phyloP scores from a whole-genome alignment of 371 early-diverging fungal genomes.

The Zychaea mexicana region DNA sequence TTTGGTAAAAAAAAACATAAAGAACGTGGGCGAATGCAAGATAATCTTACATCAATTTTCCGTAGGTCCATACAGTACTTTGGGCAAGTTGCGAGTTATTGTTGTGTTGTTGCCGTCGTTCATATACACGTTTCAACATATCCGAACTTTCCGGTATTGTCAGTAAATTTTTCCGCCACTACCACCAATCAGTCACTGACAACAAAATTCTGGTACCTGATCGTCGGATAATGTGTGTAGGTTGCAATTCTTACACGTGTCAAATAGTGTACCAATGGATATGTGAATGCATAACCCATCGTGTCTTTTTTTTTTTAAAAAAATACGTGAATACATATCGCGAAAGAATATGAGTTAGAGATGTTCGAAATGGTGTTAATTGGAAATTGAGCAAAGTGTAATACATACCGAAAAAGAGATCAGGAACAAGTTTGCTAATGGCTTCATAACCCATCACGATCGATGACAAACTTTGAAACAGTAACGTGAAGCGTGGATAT shows the following conservation, averaged over 20 bases:
- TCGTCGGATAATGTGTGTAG: constrained; percentile 96
- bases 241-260: constrained; percentile 70
- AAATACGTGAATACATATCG: not conserved
- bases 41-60: constrained; percentile 65
- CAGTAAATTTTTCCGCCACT: not conserved
- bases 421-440: constrained; percentile 67
- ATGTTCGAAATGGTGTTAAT: not conserved
- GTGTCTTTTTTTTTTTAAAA: no score
- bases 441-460: constrained; percentile 80
- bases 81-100: constrained; percentile 60
- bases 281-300: constrained; percentile 94
- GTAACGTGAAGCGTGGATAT: constrained; percentile 82
- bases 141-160: constrained; percentile 71
- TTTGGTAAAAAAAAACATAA: not conserved
- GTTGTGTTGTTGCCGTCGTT: constrained; percentile 67
- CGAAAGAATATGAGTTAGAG: not conserved
- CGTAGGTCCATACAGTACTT: constrained; percentile 57
- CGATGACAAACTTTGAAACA: constrained; percentile 88
- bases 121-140: constrained; percentile 83
- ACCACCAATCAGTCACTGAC: no score
- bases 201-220: constrained; percentile 56
- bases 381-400: not conserved
- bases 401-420: constrained; percentile 77
- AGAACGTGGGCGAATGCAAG: not conserved
- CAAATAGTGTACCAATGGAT: constrained; percentile 77